These are phyloP conservation scores for Coemansia furcata DNA, from an alignment of 192 early-diverging fungal species.

Conservation along the genomic window DNA sequence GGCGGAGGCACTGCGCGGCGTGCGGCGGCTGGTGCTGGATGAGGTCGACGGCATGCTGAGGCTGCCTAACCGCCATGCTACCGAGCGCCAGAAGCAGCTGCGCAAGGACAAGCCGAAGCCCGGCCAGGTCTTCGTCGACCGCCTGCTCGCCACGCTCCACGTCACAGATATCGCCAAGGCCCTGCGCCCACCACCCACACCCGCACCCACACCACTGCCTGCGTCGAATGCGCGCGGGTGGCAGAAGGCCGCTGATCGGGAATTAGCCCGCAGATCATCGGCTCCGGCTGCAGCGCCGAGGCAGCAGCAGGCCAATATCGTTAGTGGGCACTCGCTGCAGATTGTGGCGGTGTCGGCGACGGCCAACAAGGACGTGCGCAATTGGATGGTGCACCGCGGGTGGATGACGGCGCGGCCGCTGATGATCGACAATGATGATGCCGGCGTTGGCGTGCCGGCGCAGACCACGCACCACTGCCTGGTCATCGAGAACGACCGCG, in stretches of 20 bases:
- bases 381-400: slow-evolving; percentile 27
- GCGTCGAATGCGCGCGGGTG: slow-evolving; percentile 7
- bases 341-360: slow-evolving; percentile 33
- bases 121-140: slow-evolving; percentile 37
- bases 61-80: slow-evolving; percentile 26
- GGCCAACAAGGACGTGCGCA: slow-evolving; percentile 12
- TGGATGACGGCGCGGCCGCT: slow-evolving; percentile 12
- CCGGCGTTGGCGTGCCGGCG: not conserved
- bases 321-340: slow-evolving; percentile 20
- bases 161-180: not conserved
- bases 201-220: not conserved
- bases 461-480: slow-evolving; percentile 33
- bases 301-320: not conserved
- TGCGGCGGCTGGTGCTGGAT: slow-evolving; percentile 37
- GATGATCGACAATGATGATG: not conserved
- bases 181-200: not conserved
- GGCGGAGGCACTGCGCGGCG: slow-evolving; percentile 9
- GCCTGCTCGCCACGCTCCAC: slow-evolving; percentile 8
- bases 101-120: slow-evolving; percentile 28
- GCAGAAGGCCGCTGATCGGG: slow-evolving; percentile 1
- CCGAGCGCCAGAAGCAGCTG: slow-evolving; percentile 8
- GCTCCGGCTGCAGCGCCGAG: not conserved
- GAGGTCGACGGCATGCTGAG: slow-evolving; percentile 42
- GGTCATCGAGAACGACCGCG: slow-evolving; percentile 30
- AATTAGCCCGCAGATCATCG: not conserved